Base-by-base conservation (phyloP, 768 basidiomycete genomes). In the Lanmaoa rubissima region DNA sequence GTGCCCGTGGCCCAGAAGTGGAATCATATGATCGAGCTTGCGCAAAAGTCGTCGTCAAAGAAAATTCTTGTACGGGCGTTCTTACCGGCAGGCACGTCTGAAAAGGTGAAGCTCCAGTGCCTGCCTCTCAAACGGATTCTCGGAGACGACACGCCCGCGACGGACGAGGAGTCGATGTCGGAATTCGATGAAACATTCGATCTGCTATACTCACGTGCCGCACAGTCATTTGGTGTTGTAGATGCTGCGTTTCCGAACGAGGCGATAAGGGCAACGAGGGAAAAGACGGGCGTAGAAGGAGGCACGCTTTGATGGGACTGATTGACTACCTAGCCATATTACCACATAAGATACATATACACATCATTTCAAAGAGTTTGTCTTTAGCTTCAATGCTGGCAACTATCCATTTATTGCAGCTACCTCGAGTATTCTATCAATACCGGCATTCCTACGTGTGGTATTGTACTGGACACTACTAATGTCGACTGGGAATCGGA, bases 31-130 rank as follows among this genome's bases (percentile, higher is more conserved):
- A 24, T 70, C 38, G 69, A 72, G 19, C 54, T 72, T 5, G 70
- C 66, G 38, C 64, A 59, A 24, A 66, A 60, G 40, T 59, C 69
- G 46, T 24, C 55, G 11, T 53, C 56, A 21, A 68, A 56, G 21
- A 59, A 53, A 16, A 31, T 72, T 24, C 64, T 72, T 34, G 55
- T 72, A 21, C 69, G 69, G 40, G 64, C 70, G 24, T 61, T 72
- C 47, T 58, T 70, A 12, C 69, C 69, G 7, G 62, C 58, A 8
- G 69, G 69, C 31, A 59, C 56, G 13, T 61, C 61, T 5, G 55
- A 59, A 8, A 72, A 59, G 34, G 61, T 70, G 24, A 66, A 66
- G 34, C 53, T 70, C 32, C 71, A 66, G 38, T 61, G 65, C 21
- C 46, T 65, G 26, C 65, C 69, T 44, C 55, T 70, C 39, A 57